Base-by-base conservation (phyloP, 2,329 filamentous ascomycete genomes). In the Diaporthe helianthi region DNA sequence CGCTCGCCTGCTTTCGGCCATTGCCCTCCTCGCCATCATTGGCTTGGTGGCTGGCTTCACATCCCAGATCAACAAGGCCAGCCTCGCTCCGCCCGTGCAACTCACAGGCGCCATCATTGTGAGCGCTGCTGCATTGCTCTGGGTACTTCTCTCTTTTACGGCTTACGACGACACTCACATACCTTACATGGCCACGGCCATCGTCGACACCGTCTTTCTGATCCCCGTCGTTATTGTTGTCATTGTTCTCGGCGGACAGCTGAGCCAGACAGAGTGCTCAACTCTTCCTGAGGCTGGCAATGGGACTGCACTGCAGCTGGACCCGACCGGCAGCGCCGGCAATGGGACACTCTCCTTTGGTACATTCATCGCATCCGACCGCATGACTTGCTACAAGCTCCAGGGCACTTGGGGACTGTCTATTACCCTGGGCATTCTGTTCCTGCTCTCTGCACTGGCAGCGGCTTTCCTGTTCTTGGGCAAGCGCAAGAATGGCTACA, bases 331-430 rank as follows among this genome's bases (percentile, higher is more conserved):
- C 72, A 79, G 79, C 75, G 80, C 85, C 72, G 76, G 79, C 68
- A 79, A 81, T 33, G 60, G 69, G 44, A 61, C 72, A 19, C 68
- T 77, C 41, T 81, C 80, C 72, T 84, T 83, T 75, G 78, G 83
- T 65, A 77, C 82, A 53, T 86, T 86, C 79, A 83, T 85, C 26
- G 83, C 83, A 67, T 81, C 83, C 4, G 84, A 84, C 74, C 84
- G 84, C 78, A 79, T 86, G 22, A 92, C 92, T 67, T 98, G 94
- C 82, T 89, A 90, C 76, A 90, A 96, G 83, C 89, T 94, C 79
- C 97, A 97, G 85, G 88, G 92, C 19, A 88, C 96, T 73, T 97
- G 94, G 94, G 94, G 93, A 1, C 80, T 97, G 71, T 88, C 89
- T 78, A 94, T 97, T 79, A 90, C 90, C 5, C 86, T 97, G 61